Conservation (phyloP, 441 rosid species). For the Euphorbia neoarborescens region DNA sequence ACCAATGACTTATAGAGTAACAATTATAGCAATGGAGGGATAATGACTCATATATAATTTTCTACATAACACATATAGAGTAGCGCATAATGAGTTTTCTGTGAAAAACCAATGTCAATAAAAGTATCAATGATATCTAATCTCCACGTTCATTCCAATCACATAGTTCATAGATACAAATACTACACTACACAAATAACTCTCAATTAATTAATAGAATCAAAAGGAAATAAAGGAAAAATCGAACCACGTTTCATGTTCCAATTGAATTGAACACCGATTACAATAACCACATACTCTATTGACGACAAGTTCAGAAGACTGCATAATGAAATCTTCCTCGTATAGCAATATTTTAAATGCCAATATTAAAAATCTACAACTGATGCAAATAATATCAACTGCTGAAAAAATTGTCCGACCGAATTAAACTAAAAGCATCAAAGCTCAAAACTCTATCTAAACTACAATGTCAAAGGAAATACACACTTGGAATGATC, state of each 20-base stretch:
- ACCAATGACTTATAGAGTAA: no score
- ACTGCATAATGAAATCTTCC: not conserved
- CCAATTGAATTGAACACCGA: not conserved
- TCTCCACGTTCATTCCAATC: not conserved
- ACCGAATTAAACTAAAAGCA: not conserved
- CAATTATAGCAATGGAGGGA: no score
- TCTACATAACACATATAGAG: not conserved
- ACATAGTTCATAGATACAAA: not conserved
- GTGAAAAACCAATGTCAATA: not conserved
- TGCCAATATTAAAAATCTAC: not conserved
- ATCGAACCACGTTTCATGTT: not conserved
- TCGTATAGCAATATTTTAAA: not conserved
- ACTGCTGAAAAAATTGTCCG: not conserved
- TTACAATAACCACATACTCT: not conserved
- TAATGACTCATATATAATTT: not conserved
- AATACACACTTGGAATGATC: not conserved
- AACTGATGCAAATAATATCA: not conserved
- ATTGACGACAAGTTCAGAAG: not conserved
- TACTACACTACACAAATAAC: not conserved
- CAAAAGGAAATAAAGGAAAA: not conserved
- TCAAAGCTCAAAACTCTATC: not conserved
- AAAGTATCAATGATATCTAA: not conserved
- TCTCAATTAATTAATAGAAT: no score
- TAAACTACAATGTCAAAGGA: not conserved
- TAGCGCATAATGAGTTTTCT: not conserved